Conservation (phyloP, 2,329 filamentous ascomycete genomes). For the Microascus cirrosus region DNA sequence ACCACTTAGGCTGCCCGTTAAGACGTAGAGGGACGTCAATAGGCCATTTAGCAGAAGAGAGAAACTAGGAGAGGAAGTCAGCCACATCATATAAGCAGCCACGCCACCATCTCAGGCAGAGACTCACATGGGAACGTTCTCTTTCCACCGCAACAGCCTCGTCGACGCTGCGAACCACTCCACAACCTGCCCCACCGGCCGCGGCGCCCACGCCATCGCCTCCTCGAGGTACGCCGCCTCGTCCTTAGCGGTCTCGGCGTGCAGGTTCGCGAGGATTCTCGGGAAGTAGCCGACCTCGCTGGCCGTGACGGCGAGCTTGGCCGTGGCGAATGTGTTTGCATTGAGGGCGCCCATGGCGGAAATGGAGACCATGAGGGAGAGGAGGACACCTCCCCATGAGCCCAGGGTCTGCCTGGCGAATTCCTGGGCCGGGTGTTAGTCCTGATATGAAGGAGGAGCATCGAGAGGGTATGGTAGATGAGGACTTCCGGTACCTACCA, state of each 20-base stretch:
- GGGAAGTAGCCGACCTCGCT: conserved; percentile 97
- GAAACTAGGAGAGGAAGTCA: conserved; percentile 9
- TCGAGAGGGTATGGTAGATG: background rate
- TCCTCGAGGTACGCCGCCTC: conserved; percentile 83
- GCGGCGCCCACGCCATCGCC: conserved; percentile 62
- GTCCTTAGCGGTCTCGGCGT: conserved; percentile 66
- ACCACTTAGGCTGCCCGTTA: conserved; percentile 81
- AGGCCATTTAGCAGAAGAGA: conserved; percentile 73
- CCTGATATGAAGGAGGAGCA: conserved; percentile 5
- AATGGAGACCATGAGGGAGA: conserved; percentile 81
- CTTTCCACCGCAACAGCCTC: conserved; percentile 11
- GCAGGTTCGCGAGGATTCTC: conserved; percentile 60
- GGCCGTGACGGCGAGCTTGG: conserved; percentile 83
- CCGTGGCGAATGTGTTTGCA: conserved; percentile 85
- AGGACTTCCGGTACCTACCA: conserved; percentile 35
- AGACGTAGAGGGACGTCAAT: conserved; percentile 66
- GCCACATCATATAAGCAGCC: conserved; percentile 3
- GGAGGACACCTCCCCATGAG: conserved; percentile 64
- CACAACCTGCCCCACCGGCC: conserved; percentile 10
- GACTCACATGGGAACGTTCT: conserved; percentile 11
- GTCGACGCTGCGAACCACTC: conserved; percentile 12
- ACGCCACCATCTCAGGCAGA: background rate
- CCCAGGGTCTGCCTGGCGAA: conserved; percentile 90
- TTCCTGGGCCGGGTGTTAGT: conserved; percentile 4
- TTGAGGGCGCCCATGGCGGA: conserved; percentile 94